Conservation (phyloP, 2,329 filamentous ascomycete species). For the Ploettnerulaceae sp. region DNA sequence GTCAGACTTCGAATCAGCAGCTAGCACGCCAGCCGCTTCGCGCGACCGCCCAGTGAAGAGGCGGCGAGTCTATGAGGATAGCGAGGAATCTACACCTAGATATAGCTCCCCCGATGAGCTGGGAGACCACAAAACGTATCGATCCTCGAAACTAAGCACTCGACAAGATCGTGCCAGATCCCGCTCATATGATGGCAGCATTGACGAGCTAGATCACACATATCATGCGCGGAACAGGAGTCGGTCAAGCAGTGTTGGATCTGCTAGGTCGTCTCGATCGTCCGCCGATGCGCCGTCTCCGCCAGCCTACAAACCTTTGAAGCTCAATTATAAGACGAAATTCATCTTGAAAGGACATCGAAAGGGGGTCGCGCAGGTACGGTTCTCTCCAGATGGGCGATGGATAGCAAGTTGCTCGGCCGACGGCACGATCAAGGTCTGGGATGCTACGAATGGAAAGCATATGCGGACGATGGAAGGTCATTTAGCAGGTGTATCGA, state of each 20-base stretch:
- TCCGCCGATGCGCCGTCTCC: conserved; percentile 21
- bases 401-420: conserved; percentile 90
- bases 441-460: conserved; percentile 72
- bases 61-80: conserved; percentile 36
- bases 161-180: conserved; percentile 26
- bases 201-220: conserved; percentile 30
- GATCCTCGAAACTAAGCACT: conserved; percentile 31
- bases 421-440: conserved; percentile 87
- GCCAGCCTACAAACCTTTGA: conserved; percentile 25
- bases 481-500: conserved; percentile 87
- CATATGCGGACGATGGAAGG: conserved; percentile 87
- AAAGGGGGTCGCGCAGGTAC: conserved; percentile 75
- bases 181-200: conserved; percentile 26
- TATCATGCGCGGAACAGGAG: conserved; percentile 25
- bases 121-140: conserved; percentile 32
- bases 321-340: conserved; percentile 46
- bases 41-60: conserved; percentile 23
- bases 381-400: conserved; percentile 83
- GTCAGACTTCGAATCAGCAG: conserved; percentile 29
- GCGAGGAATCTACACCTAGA: conserved; percentile 37
- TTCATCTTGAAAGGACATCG: conserved; percentile 73
- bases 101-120: conserved; percentile 45
- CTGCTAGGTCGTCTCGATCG: conserved; percentile 27
- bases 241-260: conserved; percentile 24
- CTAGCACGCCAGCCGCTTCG: conserved; percentile 18